Base-by-base conservation (phyloP, 768 basidiomycete species). In the Phanerodontia chrysosporium region DNA sequence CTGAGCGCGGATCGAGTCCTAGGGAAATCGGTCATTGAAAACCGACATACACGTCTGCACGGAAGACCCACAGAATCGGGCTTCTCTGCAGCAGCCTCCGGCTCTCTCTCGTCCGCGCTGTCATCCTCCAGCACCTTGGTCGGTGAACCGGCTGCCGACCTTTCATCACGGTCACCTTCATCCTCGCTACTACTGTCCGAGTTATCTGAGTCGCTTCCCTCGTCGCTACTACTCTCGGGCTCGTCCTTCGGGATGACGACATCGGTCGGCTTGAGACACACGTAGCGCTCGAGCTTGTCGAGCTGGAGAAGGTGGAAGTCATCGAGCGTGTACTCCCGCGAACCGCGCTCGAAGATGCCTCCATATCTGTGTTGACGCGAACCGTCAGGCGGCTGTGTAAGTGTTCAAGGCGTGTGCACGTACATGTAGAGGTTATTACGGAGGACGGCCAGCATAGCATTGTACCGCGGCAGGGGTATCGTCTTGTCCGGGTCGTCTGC, bases 391-490 rank as follows among this genome's bases (percentile, higher is more conserved):
- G n/a, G 18, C 18, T 4, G 18, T 7, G 10, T 42, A 8, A 42
- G 18, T 4, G 8, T 4, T 18, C 8, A 18, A 18, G 16, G 39
- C 4, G 10, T 4, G 29, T 5, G 18, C 14, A 74, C 90, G 21
- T 58, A 92, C 90, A 95, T 86, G 72, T 90, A 95, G 1, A 96
- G 75, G 0, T 89, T 92, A 69, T 93, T 95, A 22, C 85, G 81
- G 45, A 92, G 77, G 7, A 95, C 85, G 0, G 92, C 85, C 7
- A 95, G 76, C 92, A 96, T 95, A 3, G 91, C 81, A 65, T 95
- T 96, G 71, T 95, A 95, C 8, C 92, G 79, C 1, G 85, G 78
- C 18, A 87, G 75, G 0, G 94, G 95, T 1, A 75, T 73, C 0
- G 87, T 85, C 60, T 79, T 67, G 36, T 75, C 72, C 0, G 90